phyloP scores from a whole-genome alignment of 257 asterid genomes.

The Nicotiana benthamiana region DNA sequence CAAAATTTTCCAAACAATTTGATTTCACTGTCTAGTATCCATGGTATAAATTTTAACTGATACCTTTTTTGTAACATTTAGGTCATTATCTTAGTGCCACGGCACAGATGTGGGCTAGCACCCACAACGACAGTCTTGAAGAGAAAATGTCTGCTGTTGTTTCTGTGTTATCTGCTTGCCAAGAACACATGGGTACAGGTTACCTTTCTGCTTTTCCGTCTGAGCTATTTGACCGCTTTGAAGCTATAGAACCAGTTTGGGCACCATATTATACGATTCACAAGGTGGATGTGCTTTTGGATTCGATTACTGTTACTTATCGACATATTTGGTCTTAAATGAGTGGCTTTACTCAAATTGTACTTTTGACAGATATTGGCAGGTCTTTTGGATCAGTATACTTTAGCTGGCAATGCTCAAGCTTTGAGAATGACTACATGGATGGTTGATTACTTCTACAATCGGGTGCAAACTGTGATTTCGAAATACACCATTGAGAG shows the following conservation, averaged over 20 bases:
- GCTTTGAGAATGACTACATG: slow-evolving; percentile 42
- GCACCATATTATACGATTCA: slow-evolving; percentile 90
- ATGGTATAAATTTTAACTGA: background rate
- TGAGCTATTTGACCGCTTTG: slow-evolving; percentile 60
- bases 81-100: slow-evolving; percentile 88
- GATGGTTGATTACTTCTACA: slow-evolving; percentile 82
- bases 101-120: slow-evolving; percentile 91
- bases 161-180: slow-evolving; percentile 49
- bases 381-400: slow-evolving; percentile 80
- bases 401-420: slow-evolving; percentile 44
- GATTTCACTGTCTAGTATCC: background rate
- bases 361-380: slow-evolving; percentile 50
- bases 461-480: slow-evolving; percentile 68
- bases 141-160: slow-evolving; percentile 46
- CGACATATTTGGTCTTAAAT: background rate
- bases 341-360: background rate
- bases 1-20: background rate
- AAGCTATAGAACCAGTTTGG: slow-evolving; percentile 59
- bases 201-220: slow-evolving; percentile 85
- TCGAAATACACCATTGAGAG: slow-evolving; percentile 46
- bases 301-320: background rate
- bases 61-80: slow-evolving; percentile 6
- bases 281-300: slow-evolving; percentile 38
- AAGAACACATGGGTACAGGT: slow-evolving; percentile 55
- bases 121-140: slow-evolving; percentile 47